phyloP scores from a whole-genome alignment of 2,329 filamentous ascomycete genomes.

The Tolypocladium ovalisporum region DNA sequence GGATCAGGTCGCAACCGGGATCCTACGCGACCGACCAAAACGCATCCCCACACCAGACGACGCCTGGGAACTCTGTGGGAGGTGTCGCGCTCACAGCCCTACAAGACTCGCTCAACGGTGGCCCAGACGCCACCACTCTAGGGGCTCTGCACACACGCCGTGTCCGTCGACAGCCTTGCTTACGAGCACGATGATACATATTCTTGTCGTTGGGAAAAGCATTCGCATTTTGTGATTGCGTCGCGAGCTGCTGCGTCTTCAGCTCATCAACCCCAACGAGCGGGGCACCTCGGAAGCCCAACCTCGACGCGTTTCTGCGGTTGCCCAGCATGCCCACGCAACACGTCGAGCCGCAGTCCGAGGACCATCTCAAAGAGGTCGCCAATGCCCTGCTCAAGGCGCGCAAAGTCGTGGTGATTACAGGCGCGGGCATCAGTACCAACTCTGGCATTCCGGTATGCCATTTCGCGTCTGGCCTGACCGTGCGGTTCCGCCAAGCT shows the following conservation, averaged over 20 bases:
- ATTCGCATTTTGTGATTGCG: neutral
- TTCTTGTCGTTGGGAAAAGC: neutral
- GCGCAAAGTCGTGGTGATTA: slow-evolving; percentile 60
- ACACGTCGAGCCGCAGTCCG: slow-evolving; percentile 40
- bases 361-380: slow-evolving; percentile 49
- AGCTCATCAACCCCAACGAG: neutral
- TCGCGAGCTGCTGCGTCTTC: neutral
- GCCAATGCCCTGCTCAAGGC: slow-evolving; percentile 54
- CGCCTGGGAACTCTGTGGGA: neutral
- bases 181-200: neutral
- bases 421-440: slow-evolving; percentile 64
- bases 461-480: neutral
- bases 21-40: neutral
- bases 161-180: neutral
- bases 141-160: neutral
- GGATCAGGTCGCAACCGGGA: neutral
- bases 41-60: neutral
- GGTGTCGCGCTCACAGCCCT: neutral
- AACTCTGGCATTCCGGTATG: slow-evolving; percentile 64
- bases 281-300: neutral
- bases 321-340: slow-evolving; percentile 42
- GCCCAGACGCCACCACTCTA: neutral
- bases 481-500: slow-evolving; percentile 4
- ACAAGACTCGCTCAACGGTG: neutral
- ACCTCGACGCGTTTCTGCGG: neutral